Evolutionary conservation across 139 green algal genomes (phyloP).

Genomic region (Chlamydomonas schloesseri): DNA sequence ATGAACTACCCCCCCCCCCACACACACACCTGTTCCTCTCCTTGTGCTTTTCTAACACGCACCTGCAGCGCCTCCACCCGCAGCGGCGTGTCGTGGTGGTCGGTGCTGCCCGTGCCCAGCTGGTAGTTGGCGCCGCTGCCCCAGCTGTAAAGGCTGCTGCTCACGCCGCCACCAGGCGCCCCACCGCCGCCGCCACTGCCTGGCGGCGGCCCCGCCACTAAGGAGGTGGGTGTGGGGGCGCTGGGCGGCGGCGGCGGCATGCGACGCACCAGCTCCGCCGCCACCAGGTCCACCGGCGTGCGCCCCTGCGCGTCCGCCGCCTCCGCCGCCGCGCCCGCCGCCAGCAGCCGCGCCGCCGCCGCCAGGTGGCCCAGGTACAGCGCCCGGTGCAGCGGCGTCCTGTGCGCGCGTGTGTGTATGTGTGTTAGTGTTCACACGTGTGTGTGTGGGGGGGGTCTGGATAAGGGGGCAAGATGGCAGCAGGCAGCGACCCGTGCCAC

Average conservation of each 20-base stretch:
- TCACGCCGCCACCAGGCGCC: no score
- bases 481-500: no score
- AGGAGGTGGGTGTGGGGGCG: no score
- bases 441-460: no score
- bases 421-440: no score
- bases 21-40: no score
- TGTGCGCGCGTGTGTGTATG: no score
- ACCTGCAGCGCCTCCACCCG: constrained; percentile 74
- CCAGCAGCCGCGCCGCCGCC: constrained; percentile 77
- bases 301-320: constrained; percentile 56
- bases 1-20: not conserved
- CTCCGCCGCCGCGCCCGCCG: constrained; percentile 12
- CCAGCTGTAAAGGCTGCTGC: constrained; percentile 65
- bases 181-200: no score
- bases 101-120: constrained; percentile 87
- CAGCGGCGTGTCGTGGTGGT: constrained; percentile 68
- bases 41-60: no score
- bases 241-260: no score
- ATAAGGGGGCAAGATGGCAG: no score
- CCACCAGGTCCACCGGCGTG: constrained; percentile 89
- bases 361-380: constrained; percentile 90
- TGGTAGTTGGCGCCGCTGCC: constrained; percentile 94
- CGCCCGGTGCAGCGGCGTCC: constrained; percentile 87
- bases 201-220: no score
- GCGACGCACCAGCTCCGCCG: constrained; percentile 63